These are phyloP conservation scores for Pseudotsuga menziesii DNA, from an alignment of 75 land plant species.

Conservation along the genomic window DNA sequence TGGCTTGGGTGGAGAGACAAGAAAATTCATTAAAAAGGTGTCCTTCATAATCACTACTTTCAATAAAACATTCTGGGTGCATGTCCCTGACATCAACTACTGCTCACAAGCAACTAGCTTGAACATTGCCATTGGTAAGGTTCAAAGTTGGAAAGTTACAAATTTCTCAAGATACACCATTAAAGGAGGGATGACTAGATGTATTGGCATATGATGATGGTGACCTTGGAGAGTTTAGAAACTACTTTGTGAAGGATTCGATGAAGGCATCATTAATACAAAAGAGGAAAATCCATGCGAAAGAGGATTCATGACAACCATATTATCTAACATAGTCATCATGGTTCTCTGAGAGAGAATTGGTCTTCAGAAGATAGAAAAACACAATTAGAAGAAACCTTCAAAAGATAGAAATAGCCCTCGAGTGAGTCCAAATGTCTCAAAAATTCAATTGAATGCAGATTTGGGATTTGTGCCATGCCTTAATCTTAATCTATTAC, in stretches of 20 bases:
- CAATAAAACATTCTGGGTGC: slow-evolving; percentile 19
- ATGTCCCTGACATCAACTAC: slow-evolving; percentile 56
- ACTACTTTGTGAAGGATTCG: not conserved
- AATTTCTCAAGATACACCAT: not conserved
- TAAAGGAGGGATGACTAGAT: slow-evolving; percentile 15
- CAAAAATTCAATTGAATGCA: too few relatives aligned
- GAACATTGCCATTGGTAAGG: slow-evolving; percentile 41
- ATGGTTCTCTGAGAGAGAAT: slow-evolving; percentile 36
- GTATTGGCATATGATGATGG: slow-evolving; percentile 31
- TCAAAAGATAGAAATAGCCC: too few relatives aligned
- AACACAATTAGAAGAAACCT: too few relatives aligned
- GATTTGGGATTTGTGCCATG: too few relatives aligned
- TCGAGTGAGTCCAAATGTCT: too few relatives aligned
- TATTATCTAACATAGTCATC: slow-evolving; percentile 13
- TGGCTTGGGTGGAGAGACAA: slow-evolving; percentile 23
- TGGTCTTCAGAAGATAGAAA: too few relatives aligned
- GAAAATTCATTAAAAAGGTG: slow-evolving; percentile 36
- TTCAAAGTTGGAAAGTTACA: slow-evolving; percentile 6
- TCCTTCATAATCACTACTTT: slow-evolving; percentile 35
- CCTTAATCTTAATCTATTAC: too few relatives aligned
- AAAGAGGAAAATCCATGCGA: slow-evolving; percentile 31
- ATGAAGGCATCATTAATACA: slow-evolving; percentile 16
- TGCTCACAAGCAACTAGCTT: slow-evolving; percentile 53
- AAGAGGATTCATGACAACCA: slow-evolving; percentile 29
- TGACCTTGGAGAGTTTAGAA: slow-evolving; percentile 31